These are phyloP conservation scores for Mucor saturninus DNA, from an alignment of 371 early-diverging fungal genomes.

Conservation along the genomic window DNA sequence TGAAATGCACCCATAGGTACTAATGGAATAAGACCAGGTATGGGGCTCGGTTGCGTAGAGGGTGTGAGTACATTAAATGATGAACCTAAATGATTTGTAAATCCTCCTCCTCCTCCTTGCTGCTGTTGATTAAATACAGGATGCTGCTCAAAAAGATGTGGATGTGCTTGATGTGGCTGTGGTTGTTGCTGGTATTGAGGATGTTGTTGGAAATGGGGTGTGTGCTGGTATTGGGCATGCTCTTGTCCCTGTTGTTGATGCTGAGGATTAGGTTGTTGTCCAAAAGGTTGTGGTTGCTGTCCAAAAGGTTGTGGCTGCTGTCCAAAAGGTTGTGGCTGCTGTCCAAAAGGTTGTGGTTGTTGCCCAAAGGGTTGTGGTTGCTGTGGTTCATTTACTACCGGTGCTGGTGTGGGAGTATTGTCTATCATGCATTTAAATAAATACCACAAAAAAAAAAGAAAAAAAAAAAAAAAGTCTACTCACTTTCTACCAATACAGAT, in stretches of 20 bases:
- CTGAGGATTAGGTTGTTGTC: constrained; percentile 25
- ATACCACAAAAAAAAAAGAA: background rate
- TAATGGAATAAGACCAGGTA: constrained; percentile 43
- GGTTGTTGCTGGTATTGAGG: constrained; percentile 24
- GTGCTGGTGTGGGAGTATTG: background rate
- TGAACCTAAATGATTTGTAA: background rate
- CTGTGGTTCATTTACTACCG: constrained; percentile 2
- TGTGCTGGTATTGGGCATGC: constrained; percentile 14
- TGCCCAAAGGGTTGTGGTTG: constrained; percentile 10
- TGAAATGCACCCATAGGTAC: constrained; percentile 25
- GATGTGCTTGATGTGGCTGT: constrained; percentile 35
- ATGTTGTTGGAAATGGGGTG: constrained; percentile 10
- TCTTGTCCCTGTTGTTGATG: background rate
- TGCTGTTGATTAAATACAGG: constrained; percentile 9
- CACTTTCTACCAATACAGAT: constrained; percentile 50
- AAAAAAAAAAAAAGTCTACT: background rate
- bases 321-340: constrained; percentile 2
- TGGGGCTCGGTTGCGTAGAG: constrained; percentile 9
- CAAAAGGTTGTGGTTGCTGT: constrained; percentile 2
- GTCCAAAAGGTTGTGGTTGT: constrained; percentile 12
- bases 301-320: constrained; percentile 16
- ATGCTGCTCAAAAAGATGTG: constrained; percentile 19
- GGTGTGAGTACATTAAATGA: constrained; percentile 20
- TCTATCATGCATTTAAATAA: constrained; percentile 28
- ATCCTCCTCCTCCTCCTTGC: background rate